phyloP scores from a whole-genome alignment of 2,329 filamentous ascomycete species.

The Cryphonectria radicalis region DNA sequence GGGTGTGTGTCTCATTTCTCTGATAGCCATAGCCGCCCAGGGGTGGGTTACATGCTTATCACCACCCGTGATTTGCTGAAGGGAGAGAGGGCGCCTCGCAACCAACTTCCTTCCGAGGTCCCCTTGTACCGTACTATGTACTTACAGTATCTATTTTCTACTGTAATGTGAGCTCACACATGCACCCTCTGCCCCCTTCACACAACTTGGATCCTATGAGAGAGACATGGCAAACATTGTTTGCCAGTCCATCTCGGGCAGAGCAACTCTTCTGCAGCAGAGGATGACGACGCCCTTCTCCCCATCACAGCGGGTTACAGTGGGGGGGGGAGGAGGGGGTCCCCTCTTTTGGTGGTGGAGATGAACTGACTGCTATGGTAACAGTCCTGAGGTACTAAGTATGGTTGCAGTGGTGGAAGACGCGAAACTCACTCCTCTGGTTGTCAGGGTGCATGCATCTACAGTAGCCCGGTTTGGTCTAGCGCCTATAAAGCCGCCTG shows the following conservation, averaged over 20 bases:
- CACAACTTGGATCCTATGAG: background rate
- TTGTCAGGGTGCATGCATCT: background rate
- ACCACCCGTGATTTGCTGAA: slow-evolving; percentile 21
- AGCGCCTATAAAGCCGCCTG: background rate
- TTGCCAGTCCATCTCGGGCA: background rate
- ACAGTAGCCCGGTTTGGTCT: background rate
- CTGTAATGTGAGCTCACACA: background rate
- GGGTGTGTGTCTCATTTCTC: background rate
- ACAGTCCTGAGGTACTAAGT: too few relatives aligned
- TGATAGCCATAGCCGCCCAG: slow-evolving; percentile 24
- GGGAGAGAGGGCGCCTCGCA: slow-evolving; percentile 16
- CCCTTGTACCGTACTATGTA: background rate
- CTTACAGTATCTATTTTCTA: background rate
- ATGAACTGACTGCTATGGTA: too few relatives aligned
- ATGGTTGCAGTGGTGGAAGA: background rate
- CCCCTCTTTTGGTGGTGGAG: too few relatives aligned
- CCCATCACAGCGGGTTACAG: background rate
- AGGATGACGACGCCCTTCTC: background rate
- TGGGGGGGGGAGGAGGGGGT: too few relatives aligned
- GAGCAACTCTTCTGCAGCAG: background rate
- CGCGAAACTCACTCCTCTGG: background rate
- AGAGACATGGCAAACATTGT: background rate
- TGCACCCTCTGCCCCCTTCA: background rate
- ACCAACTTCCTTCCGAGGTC: slow-evolving; percentile 6
- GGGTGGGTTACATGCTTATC: slow-evolving; percentile 18